phyloP scores from a whole-genome alignment of 176 grass and related monocot genomes.

The Zoysia pacifica region DNA sequence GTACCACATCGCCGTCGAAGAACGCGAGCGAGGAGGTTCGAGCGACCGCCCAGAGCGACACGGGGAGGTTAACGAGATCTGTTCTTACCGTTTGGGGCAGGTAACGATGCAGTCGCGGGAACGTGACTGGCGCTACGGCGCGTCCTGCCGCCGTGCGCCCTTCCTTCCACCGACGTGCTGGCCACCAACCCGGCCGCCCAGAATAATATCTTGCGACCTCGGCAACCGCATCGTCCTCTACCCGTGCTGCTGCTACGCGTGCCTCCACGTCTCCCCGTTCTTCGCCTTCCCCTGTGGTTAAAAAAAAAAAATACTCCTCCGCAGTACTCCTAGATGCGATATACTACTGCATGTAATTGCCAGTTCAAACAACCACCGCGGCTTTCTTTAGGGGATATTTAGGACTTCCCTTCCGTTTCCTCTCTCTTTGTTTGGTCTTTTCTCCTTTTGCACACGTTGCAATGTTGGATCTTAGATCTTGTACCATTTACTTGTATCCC shows the following conservation, averaged over 20 bases:
- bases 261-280: not conserved
- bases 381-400: not conserved
- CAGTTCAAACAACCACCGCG: not conserved
- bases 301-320: too few species aligned
- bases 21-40: too few species aligned
- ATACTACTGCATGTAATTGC: not conserved
- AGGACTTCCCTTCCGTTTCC: not conserved
- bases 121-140: not conserved
- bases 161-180: not conserved
- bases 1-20: not conserved
- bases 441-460: not conserved
- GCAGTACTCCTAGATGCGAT: not conserved
- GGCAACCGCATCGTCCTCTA: not conserved
- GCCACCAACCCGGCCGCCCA: not conserved
- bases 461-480: conserved; percentile 44
- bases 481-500: not conserved
- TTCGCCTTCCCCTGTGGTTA: not conserved
- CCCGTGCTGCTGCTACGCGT: not conserved
- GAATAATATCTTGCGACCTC: not conserved
- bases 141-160: not conserved
- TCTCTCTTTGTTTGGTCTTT: not conserved
- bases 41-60: too few species aligned
- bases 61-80: not conserved
- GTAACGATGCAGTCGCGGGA: not conserved
- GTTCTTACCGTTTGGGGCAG: too few species aligned